Base-by-base conservation (phyloP, 2,329 filamentous ascomycete species). In the Exophiala xenobiotica region DNA sequence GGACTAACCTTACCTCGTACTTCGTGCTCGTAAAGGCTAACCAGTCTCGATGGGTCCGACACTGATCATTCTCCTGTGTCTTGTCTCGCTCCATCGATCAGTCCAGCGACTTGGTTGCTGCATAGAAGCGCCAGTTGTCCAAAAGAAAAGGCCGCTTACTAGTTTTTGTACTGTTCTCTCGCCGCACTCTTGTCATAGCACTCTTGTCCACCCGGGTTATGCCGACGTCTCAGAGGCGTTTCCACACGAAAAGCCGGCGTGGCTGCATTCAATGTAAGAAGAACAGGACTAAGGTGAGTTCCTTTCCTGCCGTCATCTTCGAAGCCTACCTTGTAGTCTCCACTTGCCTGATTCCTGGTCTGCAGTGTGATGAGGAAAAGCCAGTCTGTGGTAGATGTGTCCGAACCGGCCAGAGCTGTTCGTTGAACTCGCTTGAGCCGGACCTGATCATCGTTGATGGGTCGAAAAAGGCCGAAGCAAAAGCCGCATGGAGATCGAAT, bases 251-350 rank as follows among this genome's bases (percentile, higher is more conserved):
- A 16, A 35, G 31, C 31, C 31, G 31, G 18, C 31, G 18, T 8
- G 31, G 31, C 31, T 35, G 31, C 9, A 16, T 14, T 16, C 31
- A 35, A 35, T 35, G 31, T 9, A 35, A 35, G 31, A 9, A 35
- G 31, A 35, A 35, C n/a, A 35, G 31, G n/a, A 35, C 31, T 16
- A 35, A 35, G 31, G 31, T 35, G 31, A 35, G 31, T 27, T 27
- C n/a, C n/a, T n/a, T n/a, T n/a, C n/a, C 12, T 27, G 26, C 26
- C 27, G 27, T 31, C 27, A n/a, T n/a, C n/a, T n/a, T n/a, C 27
- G 3, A 31, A 31, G 4, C 27, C 4, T 31, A 12, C 14, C 11
- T 9, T 31, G n/a, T n/a, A 31, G 4, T 12, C 9, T 12, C 3
- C 27, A 31, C 5, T 12, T 14, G 31, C 6, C 31, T 35, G 31